Evolutionary conservation across 768 basidiomycete species (phyloP), one percentile per base, ranked within the genome.

Genomic region (Termitomyces heimii): DNA sequence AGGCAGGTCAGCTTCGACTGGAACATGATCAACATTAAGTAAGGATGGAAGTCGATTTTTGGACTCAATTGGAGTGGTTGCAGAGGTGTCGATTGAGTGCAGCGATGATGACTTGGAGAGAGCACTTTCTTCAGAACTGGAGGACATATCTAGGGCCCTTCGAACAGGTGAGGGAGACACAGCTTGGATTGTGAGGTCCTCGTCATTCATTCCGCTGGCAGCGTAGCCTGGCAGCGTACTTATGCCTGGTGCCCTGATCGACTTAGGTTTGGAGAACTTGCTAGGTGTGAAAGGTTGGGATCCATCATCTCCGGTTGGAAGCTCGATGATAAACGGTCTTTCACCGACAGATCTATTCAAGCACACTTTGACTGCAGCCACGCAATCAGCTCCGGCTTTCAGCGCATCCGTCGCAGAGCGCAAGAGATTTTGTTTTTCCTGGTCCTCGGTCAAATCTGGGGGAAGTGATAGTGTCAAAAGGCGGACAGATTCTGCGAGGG

Each of bases 401-500:
- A 95, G 76, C 5, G 94, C 91, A 47, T 82, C 83, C 5, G 96
- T 97, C 9, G 95, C 93, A n/a, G 86, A 87, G 55, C 86, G 82
- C 60, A 98, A 78, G 53, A 97, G 71, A 1, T 78, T 75, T 54
- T 81, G 79, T 70, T 91, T 92, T 69, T 95, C 92, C 49, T 85
- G 82, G 62, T 98, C 95, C 73, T 94, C 91, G 43, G 83, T 79
- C 66, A 82, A 72, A 26, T 71, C 68, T 1, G 77, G 71, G 20
- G 77, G 71, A 50, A 75, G 64, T 5, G 77, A 76, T 26, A 76
- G 60, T 9, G 91, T 90, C 39, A 97, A 81, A 53, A 84, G 75
- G 56, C 93, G 85, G 24, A 96, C 90, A 5, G 91, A 86, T 65
- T 95, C 89, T 54, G 94, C 94, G 48, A 99, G 78, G n/a, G 82